phyloP scores from a whole-genome alignment of 805 yeast species.

The Lachancea quebecensis region DNA sequence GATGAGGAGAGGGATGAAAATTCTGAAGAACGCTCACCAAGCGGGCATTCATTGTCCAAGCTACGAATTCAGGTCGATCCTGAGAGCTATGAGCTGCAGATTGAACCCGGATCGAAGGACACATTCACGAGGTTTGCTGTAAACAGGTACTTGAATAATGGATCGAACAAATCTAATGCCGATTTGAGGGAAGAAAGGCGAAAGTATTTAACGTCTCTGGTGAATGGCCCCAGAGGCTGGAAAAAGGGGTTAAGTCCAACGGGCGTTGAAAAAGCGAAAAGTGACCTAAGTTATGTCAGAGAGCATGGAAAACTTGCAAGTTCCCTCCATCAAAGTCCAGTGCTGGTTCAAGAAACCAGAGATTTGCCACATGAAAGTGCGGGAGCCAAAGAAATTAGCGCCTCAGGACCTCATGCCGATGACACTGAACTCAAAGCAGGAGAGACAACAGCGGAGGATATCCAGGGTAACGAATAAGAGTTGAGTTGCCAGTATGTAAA shows the following conservation, averaged over 20 bases:
- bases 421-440: conserved; percentile 35
- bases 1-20: conserved; percentile 44
- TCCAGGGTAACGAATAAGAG: conserved; percentile 24
- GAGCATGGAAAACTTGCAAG: conserved; percentile 10
- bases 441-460: conserved; percentile 40
- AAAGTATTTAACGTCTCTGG: conserved; percentile 32
- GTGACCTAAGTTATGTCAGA: conserved; percentile 17
- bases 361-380: neutral
- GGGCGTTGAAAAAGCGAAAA: conserved; percentile 26
- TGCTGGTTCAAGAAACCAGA: too few species aligned
- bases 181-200: conserved; percentile 29
- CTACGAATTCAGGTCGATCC: conserved; percentile 73
- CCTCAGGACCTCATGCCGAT: conserved; percentile 13
- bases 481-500: conserved; percentile 4
- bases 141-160: conserved; percentile 32
- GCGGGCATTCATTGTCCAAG: conserved; percentile 61
- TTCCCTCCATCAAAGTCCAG: too few species aligned
- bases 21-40: conserved; percentile 28
- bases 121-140: conserved; percentile 60
- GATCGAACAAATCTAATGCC: conserved; percentile 27
- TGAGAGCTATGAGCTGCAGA: conserved; percentile 71
- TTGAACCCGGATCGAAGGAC: conserved; percentile 74
- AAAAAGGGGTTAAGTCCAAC: conserved; percentile 40
- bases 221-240: conserved; percentile 56
- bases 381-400: conserved; percentile 16